Base-by-base conservation (phyloP, 306 rosid species). In the Hippophae gyantsensis region DNA sequence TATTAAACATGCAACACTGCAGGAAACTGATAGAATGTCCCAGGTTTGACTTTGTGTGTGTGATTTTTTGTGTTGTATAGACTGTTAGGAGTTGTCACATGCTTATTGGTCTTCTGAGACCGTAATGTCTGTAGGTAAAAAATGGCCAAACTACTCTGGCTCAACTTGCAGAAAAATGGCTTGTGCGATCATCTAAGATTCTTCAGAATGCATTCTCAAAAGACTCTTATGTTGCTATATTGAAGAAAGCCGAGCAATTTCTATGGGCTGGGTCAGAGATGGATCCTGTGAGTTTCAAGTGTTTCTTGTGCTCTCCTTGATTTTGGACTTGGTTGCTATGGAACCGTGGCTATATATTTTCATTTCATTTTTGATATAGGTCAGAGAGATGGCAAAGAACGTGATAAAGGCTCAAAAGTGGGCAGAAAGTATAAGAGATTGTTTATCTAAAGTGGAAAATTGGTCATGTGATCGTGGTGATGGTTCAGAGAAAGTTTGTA, bases 261-360 rank as follows among this genome's bases (percentile, higher is more conserved):
- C 80, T 92, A 57, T 92, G 98, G 98, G 98, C 93, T 73, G 96
- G 98, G 72, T 77, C 86, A 13, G 98, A 92, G 81, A 85, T 87
- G 95, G 86, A 92, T 80, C 73, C 79, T 63, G 98, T 92, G 70
- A 81, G 96, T 82, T 65, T 70, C 56, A 40, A 52, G 42, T 51
- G 14, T 38, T 61, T 14, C 60, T 64, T 32, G 40, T n/a, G n/a
- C 50, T 13, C 58, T 7, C 67, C 57, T 67, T 70, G 44, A 69
- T 68, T 53, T 52, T 48, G 26, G 51, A 60, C 58, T 67, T 60
- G 60, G 32, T 56, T 55, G 42, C 51, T 53, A 38, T 56, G 40
- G 38, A 40, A 51, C 58, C 23, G 48, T 54, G 58, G n/a, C 43
- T 43, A 62, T 42, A 71, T 42, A 57, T 55, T 61, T 43, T 48